Conservation (phyloP, 2,329 filamentous ascomycete genomes). For the Tolypocladium ophioglossoides region DNA sequence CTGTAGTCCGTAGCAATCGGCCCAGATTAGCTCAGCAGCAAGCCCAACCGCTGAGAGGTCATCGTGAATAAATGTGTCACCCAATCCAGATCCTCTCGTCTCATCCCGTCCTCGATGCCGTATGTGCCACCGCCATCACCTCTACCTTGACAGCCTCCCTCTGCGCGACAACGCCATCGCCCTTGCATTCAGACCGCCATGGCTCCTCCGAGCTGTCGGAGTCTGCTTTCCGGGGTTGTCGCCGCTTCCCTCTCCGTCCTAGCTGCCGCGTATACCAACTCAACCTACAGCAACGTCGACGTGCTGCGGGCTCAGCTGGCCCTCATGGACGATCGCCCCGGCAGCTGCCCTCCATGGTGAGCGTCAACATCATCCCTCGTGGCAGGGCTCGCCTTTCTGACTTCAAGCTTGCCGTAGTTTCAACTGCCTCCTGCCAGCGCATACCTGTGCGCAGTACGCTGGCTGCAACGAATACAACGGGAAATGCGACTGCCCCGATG, state of each 20-base stretch:
- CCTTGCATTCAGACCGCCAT: constrained; percentile 19
- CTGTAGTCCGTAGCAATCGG: not conserved
- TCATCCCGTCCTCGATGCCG: constrained; percentile 39
- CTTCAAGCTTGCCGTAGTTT: constrained; percentile 51
- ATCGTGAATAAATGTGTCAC: not conserved
- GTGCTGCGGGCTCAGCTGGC: constrained; percentile 56
- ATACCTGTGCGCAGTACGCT: constrained; percentile 84
- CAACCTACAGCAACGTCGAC: constrained; percentile 51
- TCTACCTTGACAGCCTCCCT: constrained; percentile 20
- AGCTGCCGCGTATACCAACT: constrained; percentile 29
- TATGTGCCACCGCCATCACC: constrained; percentile 15
- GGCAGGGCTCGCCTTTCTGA: constrained; percentile 15
- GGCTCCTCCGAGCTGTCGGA: constrained; percentile 26
- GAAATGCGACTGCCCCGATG: constrained; percentile 83
- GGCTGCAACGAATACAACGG: constrained; percentile 83
- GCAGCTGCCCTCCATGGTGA: constrained; percentile 70
- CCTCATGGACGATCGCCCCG: constrained; percentile 62
- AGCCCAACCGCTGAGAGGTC: not conserved
- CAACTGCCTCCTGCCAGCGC: constrained; percentile 92
- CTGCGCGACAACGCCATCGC: constrained; percentile 6
- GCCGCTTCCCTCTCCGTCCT: constrained; percentile 29
- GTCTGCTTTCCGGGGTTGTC: constrained; percentile 25
- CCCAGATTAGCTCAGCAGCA: not conserved
- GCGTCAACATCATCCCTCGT: constrained; percentile 11
- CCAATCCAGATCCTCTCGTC: not conserved